Conservation (phyloP, 257 asterid genomes). For the Solanum raphanifolium region DNA sequence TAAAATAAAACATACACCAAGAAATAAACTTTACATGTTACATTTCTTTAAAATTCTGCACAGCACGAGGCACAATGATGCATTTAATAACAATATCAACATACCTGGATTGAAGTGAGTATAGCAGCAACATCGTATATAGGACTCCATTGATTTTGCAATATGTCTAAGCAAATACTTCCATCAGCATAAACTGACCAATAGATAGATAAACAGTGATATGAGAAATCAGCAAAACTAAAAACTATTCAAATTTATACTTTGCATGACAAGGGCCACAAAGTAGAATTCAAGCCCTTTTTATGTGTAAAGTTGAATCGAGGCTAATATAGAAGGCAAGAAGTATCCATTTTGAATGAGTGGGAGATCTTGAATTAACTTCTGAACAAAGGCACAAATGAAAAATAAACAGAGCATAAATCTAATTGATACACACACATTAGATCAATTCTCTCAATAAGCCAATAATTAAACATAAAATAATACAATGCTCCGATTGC, state of each 20-base stretch:
- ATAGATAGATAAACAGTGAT: neutral
- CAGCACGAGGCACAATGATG: neutral
- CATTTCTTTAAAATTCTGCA: neutral
- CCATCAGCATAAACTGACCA: slow-evolving; percentile 87
- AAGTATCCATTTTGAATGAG: neutral
- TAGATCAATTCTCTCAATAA: neutral
- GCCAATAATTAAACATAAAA: neutral
- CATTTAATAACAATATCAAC: neutral
- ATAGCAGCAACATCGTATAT: slow-evolving; percentile 92
- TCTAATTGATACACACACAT: neutral
- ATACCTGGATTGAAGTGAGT: slow-evolving; percentile 91
- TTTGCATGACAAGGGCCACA: neutral
- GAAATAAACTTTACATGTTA: neutral
- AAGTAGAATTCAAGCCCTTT: neutral
- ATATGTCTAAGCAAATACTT: slow-evolving; percentile 84
- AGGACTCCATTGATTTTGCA: slow-evolving; percentile 97
- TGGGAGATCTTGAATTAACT: neutral
- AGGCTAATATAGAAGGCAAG: neutral
- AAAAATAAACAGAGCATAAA: neutral
- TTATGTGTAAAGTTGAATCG: neutral
- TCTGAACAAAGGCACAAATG: neutral
- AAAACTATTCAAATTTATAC: neutral
- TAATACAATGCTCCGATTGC: neutral
- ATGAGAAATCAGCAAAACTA: neutral
- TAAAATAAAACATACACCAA: neutral